Percentiles rank a stretch among this genome's conserved stretches.
phyloP scores from a whole-genome alignment of 2,329 filamentous ascomycete species.

The Harringtonia lauricola region DNA sequence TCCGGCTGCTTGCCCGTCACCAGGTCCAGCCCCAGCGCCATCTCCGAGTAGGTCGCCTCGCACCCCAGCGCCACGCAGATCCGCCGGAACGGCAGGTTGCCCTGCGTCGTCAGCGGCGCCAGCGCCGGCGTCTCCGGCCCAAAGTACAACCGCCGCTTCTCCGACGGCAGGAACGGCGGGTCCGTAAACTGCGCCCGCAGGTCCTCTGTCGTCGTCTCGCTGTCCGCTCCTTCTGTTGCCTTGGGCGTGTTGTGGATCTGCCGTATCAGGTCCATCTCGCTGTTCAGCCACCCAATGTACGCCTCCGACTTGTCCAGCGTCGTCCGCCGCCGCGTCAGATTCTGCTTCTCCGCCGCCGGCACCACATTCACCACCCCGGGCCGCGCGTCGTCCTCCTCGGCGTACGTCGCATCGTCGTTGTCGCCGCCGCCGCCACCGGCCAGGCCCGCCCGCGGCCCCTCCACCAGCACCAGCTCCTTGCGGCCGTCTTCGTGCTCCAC shows the following conservation, averaged over 20 bases:
- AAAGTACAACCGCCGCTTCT: slow-evolving; percentile 91
- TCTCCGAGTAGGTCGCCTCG: slow-evolving; percentile 93
- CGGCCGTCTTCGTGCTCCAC: slow-evolving; percentile 65
- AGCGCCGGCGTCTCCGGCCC: slow-evolving; percentile 84
- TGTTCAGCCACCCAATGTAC: slow-evolving; percentile 69
- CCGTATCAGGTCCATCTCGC: slow-evolving; percentile 41
- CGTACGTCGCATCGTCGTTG: not conserved
- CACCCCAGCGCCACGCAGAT: slow-evolving; percentile 83
- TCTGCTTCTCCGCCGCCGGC: slow-evolving; percentile 56
- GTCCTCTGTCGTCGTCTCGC: slow-evolving; percentile 40
- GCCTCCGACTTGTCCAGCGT: slow-evolving; percentile 62
- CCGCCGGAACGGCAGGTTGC: slow-evolving; percentile 87
- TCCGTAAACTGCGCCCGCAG: slow-evolving; percentile 74
- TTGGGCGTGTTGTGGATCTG: slow-evolving; percentile 31
- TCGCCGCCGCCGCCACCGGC: no score
- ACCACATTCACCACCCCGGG: slow-evolving; percentile 69
- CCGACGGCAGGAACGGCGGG: slow-evolving; percentile 77
- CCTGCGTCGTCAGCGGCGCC: slow-evolving; percentile 93
- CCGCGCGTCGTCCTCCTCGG: slow-evolving; percentile 37
- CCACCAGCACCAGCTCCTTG: slow-evolving; percentile 67
- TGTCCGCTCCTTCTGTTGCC: not conserved
- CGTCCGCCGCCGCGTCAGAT: slow-evolving; percentile 61
- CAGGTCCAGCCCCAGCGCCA: slow-evolving; percentile 86
- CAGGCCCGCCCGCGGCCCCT: slow-evolving; percentile 20
- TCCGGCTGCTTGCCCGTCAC: slow-evolving; percentile 84